Percentiles rank a stretch among this genome's conserved stretches.
Evolutionary conservation across 257 asterid species (phyloP).

Genomic region (Pogostemon cablin): DNA sequence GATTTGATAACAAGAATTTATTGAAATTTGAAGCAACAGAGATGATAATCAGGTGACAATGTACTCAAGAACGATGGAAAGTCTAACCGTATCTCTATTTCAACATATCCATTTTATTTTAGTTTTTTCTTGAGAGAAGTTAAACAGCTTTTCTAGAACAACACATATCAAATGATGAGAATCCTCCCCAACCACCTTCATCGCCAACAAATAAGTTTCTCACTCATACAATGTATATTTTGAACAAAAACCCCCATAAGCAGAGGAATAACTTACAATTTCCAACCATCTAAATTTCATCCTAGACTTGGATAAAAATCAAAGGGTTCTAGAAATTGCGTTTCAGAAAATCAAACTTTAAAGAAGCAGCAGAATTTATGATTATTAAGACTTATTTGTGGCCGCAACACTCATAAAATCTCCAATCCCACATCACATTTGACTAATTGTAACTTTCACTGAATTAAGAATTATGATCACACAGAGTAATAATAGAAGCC

Average conservation of each 20-base stretch:
- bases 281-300: neutral
- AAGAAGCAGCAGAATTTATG: neutral
- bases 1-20: neutral
- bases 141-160: neutral
- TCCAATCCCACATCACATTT: conserved; percentile 16
- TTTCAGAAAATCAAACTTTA: neutral
- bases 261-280: neutral
- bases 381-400: neutral
- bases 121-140: neutral
- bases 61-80: neutral
- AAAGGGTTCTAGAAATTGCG: neutral
- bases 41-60: neutral
- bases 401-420: conserved; percentile 18
- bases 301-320: conserved; percentile 4
- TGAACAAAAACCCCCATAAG: conserved; percentile 4
- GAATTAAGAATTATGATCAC: conserved; percentile 27
- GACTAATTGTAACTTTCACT: conserved; percentile 16
- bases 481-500: conserved; percentile 15
- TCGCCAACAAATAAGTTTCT: conserved; percentile 6
- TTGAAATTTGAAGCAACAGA: neutral
- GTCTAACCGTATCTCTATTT: neutral
- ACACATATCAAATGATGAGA: neutral
- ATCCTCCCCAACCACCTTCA: neutral
- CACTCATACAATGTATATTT: neutral
- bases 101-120: neutral